These are phyloP conservation scores for Clarireedia paspali DNA, from an alignment of 2,329 filamentous ascomycete genomes.

Conservation along the genomic window DNA sequence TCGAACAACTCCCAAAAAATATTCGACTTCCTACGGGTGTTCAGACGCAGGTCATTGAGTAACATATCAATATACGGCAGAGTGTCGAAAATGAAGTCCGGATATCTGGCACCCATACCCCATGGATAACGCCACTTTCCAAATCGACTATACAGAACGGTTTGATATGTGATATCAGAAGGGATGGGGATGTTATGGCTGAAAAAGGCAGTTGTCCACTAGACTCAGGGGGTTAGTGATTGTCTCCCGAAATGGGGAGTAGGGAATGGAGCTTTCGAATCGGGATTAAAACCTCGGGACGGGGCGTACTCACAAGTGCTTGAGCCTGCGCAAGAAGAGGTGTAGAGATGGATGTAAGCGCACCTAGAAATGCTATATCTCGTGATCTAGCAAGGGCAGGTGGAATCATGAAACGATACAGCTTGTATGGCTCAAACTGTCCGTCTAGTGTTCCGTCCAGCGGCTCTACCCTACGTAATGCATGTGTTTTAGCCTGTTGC, in stretches of 20 bases:
- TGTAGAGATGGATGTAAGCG: slow-evolving; percentile 37
- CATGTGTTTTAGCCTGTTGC: slow-evolving; percentile 42
- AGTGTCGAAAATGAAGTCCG: slow-evolving; percentile 70
- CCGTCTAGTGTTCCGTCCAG: background rate
- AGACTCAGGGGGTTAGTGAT: too few species aligned
- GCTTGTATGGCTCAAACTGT: slow-evolving; percentile 29
- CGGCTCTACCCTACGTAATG: slow-evolving; percentile 27
- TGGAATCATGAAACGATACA: slow-evolving; percentile 42
- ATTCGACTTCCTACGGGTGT: slow-evolving; percentile 42
- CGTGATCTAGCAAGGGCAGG: slow-evolving; percentile 33
- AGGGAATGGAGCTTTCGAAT: too few species aligned
- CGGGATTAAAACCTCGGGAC: too few species aligned
- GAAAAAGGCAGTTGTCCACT: slow-evolving; percentile 60
- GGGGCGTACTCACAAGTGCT: slow-evolving; percentile 33
- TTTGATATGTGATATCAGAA: slow-evolving; percentile 42
- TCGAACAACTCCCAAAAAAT: slow-evolving; percentile 34
- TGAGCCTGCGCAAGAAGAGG: slow-evolving; percentile 38
- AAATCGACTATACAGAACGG: slow-evolving; percentile 59
- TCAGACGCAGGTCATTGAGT: slow-evolving; percentile 56
- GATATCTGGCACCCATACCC: slow-evolving; percentile 54
- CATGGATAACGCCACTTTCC: slow-evolving; percentile 61
- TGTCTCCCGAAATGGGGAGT: too few species aligned
- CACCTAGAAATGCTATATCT: slow-evolving; percentile 40
- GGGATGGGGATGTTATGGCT: slow-evolving; percentile 36
- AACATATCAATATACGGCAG: slow-evolving; percentile 67